A percentile compares a stretch with the other conserved stretches of the same genome.
Evolutionary conservation across 2,329 filamentous ascomycete genomes (phyloP).

Genomic region (Colletotrichum endophyticum): DNA sequence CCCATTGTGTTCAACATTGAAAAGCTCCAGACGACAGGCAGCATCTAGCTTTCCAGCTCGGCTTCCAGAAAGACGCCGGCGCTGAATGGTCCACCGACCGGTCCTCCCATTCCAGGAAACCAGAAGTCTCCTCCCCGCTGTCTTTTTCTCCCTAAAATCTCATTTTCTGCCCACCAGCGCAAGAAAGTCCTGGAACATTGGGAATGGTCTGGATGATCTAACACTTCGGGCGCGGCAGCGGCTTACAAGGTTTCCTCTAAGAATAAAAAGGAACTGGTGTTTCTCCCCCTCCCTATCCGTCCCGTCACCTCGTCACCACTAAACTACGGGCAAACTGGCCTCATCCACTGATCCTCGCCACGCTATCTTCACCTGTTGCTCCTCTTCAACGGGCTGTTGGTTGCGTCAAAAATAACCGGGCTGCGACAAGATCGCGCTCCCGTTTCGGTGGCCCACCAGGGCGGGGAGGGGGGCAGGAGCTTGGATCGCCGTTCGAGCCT

Average conservation of each 20-base stretch:
- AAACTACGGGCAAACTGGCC: background rate
- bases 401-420: background rate
- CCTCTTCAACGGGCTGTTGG: background rate
- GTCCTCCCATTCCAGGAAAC: background rate
- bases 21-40: background rate
- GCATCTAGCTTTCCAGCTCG: background rate
- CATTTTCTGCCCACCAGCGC: background rate
- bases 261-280: background rate
- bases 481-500: conserved; percentile 13
- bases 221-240: background rate
- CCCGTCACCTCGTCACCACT: background rate
- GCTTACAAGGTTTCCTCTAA: background rate
- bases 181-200: background rate
- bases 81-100: background rate
- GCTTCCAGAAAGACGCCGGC: background rate
- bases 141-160: background rate
- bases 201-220: background rate
- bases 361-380: background rate
- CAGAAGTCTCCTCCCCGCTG: background rate
- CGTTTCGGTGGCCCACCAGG: background rate
- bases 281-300: background rate
- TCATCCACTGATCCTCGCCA: background rate
- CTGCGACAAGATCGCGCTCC: background rate
- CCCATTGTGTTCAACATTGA: background rate
- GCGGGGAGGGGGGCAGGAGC: background rate